Percentiles rank a stretch among this genome's conserved stretches.
These are phyloP conservation scores for Leishmania aethiopica DNA, from an alignment of 208 protist genomes.

Conservation along the genomic window DNA sequence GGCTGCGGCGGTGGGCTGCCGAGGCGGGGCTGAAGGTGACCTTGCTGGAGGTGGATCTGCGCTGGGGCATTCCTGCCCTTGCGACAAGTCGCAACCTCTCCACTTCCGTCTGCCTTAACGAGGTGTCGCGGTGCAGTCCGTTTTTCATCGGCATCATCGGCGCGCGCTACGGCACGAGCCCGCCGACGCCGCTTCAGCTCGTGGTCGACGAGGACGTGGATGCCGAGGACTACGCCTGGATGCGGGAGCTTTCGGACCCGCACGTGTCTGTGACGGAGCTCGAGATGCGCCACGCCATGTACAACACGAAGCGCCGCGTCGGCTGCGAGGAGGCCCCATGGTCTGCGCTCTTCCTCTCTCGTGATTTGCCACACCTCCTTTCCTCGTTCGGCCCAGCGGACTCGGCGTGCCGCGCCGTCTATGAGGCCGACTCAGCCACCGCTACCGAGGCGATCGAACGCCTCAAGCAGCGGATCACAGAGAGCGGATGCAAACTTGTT, in stretches of 20 bases:
- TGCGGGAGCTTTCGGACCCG: constrained; percentile 39
- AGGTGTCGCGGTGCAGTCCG: constrained; percentile 93
- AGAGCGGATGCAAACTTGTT: constrained; percentile 36
- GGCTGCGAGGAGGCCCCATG: constrained; percentile 9
- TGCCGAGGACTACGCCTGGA: constrained; percentile 69
- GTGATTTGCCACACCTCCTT: constrained; percentile 49
- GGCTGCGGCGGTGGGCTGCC: constrained; percentile 80
- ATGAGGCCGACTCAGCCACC: constrained; percentile 51
- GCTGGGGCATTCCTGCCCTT: constrained; percentile 95
- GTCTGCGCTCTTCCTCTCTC: constrained; percentile 82
- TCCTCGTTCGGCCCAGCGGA: constrained; percentile 42
- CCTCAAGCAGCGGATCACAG: constrained; percentile 41
- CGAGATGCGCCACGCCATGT: constrained; percentile 93
- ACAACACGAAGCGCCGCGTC: constrained; percentile 51
- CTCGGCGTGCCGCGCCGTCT: constrained; percentile 36
- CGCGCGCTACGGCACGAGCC: constrained; percentile 83
- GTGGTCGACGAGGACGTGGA: constrained; percentile 77
- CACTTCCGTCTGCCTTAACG: constrained; percentile 92
- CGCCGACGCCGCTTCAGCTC: constrained; percentile 66
- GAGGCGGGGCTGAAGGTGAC: constrained; percentile 64
- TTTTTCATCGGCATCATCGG: constrained; percentile 95
- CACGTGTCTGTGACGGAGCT: constrained; percentile 94
- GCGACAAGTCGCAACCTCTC: constrained; percentile 73
- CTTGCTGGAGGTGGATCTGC: constrained; percentile 93
- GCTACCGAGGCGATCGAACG: constrained; percentile 38